Evolutionary conservation across 352 stramenopile genomes (phyloP), one percentile per base, ranked within the genome.

Genomic region (Pythium oligandrum): DNA sequence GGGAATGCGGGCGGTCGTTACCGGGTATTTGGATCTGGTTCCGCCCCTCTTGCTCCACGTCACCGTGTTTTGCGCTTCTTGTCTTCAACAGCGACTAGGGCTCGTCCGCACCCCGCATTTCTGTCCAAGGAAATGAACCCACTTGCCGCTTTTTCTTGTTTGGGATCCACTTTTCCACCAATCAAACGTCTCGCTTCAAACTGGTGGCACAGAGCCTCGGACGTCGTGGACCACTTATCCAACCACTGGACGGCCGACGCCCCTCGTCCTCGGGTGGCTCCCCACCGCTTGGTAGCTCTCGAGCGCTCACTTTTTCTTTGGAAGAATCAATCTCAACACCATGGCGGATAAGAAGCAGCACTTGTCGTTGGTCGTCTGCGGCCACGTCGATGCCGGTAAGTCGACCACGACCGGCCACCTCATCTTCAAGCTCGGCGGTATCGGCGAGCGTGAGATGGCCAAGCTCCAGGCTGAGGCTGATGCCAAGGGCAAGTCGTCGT

Each of bases 361-460:
- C 46, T 48, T 98, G 63, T 97, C 86, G 66, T 70, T 98, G 37
- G 90, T 98, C 46, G 91, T 98, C 44, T 98, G 98, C 61, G 96
- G 96, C 39, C 95, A 99, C 82, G 83, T 98, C 70, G 90, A 98
- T 90, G 84, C 90, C 76, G 97, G 97, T 55, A 99, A 99, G 83
- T 99, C 96, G 48, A 99, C 97, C 34, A 98, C 94, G 42, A 98
- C 93, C 10, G 97, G 96, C 61, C 96, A 99, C 77, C 76, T 99
- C 50, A 98, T 99, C 70, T 99, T 98, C 90, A 98, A 99, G 84
- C 98, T 94, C 81, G 97, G 97, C 66, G 91, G 92, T 64, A 98
- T 99, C 66, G 93, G 98, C 79, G 97, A 99, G 83, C 90, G 93
- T 86, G 98, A 95, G 31, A 99, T 99, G 73, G 96, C 99, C 70